Base-by-base conservation (phyloP, 805 yeast genomes). In the Lipomyces sp. region DNA sequence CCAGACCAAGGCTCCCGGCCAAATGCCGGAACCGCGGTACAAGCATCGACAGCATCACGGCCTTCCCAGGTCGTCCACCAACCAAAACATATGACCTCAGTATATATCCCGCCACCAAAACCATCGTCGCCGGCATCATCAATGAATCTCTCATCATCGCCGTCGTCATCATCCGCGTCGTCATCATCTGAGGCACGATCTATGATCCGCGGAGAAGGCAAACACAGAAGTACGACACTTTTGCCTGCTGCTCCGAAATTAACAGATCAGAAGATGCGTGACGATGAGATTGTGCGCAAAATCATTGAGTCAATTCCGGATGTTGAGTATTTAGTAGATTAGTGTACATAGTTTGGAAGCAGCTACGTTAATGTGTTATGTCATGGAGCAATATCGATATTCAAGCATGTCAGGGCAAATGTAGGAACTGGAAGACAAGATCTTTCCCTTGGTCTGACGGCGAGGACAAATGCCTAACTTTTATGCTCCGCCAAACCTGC, bases 221-320 rank as follows among this genome's bases (percentile, higher is more conserved):
- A 50, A 30, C 55, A 11, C 34, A 34, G 54, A 18, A 29, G 62
- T 15, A 37, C 15, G 6, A 58, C 24, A 24, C 51, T 73, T 4
- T 72, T 74, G 29, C 75, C 75, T 2, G 59, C 66, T 4, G 67
- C 64, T 10, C 73, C 72, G 13, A 18, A 74, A 8, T 59, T 59
- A 11, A 35, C 53, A 8, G 66, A 64, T 35, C 63, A 53, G 39
- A 69, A 68, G 59, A 60, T 63, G 37, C 53, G 63, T 13, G 77
- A 75, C 3, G 73, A 75, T 30, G 67, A 63, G 29, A 35, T 59
- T 15, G 69, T 74, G 30, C 65, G 68, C 39, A 48, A 53, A 33
- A 70, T 75, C 4, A 65, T 75, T 13, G 64, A 68, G 8, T 30
- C 35, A 3, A 57, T 68, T 30, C 71, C 71, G 18, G 66, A 64